Evolutionary conservation across 495 filamentous ascomycete species (phyloP), one percentile per base, ranked within the genome.

Genomic region (Penicillium steckii): DNA sequence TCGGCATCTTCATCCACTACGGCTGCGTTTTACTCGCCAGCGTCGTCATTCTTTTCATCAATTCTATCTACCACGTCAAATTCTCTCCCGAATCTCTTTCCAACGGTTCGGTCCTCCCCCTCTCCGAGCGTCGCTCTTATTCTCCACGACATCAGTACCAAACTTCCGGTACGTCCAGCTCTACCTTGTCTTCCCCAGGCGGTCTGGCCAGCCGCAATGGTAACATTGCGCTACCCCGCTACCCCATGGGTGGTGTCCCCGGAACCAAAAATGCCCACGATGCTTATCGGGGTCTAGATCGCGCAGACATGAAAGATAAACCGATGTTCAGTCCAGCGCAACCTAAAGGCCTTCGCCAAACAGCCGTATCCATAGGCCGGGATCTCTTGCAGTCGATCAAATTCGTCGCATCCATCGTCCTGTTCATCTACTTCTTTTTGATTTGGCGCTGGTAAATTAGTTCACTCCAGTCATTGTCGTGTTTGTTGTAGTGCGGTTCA

Each of bases 1-100:
- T 96, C 2, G 75, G 75, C 8, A 90, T 91, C 40, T 95, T 91
- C 71, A 81, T 91, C 37, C 78, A 80, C 50, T 99, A 99, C 64
- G 80, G 70, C 43, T 65, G 73, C 8, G 70, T 92, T 21, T 70
- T 87, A 1, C 71, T 74, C 6, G 13, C 90, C 8, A 89, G 80
- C 7, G 43, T 94, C 3, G 44, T 76, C 23, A 22, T 82, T 8
- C 80, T 96, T 18, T 58, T 83, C 33, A 60, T 82, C 19, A 79
- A 85, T 42, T 82, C 91, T 10, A 67, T 86, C 29, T 67, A 86
- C 54, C 68, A 83, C 24, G 54, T 55, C 23, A 33, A 68, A 15
- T 57, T 59, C 48, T 25, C 62, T 3, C 55, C 61, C 1, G 47
- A 55, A 2, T 26, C 59, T 23, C 13, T 49, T 15, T n/a, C 43